Conservation (phyloP, 1,139 yeast species). For the Diutina pseudorugosa region DNA sequence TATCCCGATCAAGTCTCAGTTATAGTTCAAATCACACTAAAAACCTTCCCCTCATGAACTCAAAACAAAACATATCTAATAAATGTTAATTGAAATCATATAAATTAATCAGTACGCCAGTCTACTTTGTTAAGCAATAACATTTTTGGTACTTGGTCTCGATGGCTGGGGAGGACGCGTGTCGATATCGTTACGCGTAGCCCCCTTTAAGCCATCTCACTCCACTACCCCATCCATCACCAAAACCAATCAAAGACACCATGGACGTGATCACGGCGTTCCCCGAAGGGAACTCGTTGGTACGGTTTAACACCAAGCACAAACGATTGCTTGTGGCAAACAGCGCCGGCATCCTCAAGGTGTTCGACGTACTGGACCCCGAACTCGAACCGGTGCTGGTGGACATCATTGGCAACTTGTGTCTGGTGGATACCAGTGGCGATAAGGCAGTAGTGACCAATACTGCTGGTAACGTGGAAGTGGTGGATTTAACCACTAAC, state of each 20-base stretch:
- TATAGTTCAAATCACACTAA: too few species aligned
- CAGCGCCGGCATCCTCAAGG: slow-evolving; percentile 36
- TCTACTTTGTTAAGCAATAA: too few species aligned
- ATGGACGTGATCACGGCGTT: slow-evolving; percentile 21
- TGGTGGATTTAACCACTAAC: slow-evolving; percentile 13
- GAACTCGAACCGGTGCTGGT: slow-evolving; percentile 44
- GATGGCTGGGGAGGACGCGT: too few species aligned
- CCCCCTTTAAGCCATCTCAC: background rate
- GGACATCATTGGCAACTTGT: slow-evolving; percentile 35
- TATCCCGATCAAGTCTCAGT: too few species aligned
- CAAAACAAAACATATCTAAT: too few species aligned
- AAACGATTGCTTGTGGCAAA: slow-evolving; percentile 37
- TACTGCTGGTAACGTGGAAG: background rate
- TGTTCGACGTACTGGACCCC: slow-evolving; percentile 31
- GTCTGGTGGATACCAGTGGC: slow-evolving; percentile 13
- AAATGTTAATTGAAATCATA: too few species aligned
- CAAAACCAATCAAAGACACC: background rate
- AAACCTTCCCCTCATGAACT: too few species aligned
- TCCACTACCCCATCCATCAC: background rate
- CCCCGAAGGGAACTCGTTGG: slow-evolving; percentile 36
- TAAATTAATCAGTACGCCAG: too few species aligned
- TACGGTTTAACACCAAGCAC: slow-evolving; percentile 19
- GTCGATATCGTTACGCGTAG: background rate
- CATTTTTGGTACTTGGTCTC: too few species aligned
- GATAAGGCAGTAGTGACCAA: slow-evolving; percentile 3